Base-by-base conservation (phyloP, 2,329 filamentous ascomycete genomes). In the Colletotrichum noveboracense region DNA sequence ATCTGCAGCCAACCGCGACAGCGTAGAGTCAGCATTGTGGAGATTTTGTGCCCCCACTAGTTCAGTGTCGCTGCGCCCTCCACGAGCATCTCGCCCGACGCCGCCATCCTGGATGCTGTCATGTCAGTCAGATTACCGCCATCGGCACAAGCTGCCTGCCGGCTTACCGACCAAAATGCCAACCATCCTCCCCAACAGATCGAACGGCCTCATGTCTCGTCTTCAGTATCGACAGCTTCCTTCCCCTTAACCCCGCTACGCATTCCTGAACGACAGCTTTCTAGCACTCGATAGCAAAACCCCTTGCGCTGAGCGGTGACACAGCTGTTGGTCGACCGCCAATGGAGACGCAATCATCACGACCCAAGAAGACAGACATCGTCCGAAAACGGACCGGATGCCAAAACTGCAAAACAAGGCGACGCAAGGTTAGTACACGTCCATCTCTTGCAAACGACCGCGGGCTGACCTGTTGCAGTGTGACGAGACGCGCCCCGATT, bases 321-420 rank as follows among this genome's bases (percentile, higher is more conserved):
- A 52, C 10, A 21, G 43, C 43, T 12, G n/a, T 21, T 21, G 10
- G 43, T 52, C 43, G 10, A 52, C n/a, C 10, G n/a, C 43, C 30
- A 12, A 75, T 75, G 72, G 68, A 75, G 43, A 24, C n/a, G 7
- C 61, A 56, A 7, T 62, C 68, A 5, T 52, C 72, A 14, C 28
- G 72, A 14, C 61, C 68, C 6, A 75, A 66, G 58, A 75, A 75
- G 52, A 75, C 72, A 21, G 68, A 75, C 30, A 75, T 75, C 16
- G 68, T 75, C 30, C 72, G 72, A n/a, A 75, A 71, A 34, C 60
- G 72, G 32, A 71, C 72, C 9, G 72, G 72, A 28, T 75, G 72
- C 43, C 72, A 71, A 30, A 66, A 75, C n/a, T 75, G 72, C 36
- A 75, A 75, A 26, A 52, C 16, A 10, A 71, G 70, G 24, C 52